Evolutionary conservation across 495 filamentous ascomycete genomes (phyloP), one percentile per base, ranked within the genome.

Genomic region (Pyrenula aspistea): DNA sequence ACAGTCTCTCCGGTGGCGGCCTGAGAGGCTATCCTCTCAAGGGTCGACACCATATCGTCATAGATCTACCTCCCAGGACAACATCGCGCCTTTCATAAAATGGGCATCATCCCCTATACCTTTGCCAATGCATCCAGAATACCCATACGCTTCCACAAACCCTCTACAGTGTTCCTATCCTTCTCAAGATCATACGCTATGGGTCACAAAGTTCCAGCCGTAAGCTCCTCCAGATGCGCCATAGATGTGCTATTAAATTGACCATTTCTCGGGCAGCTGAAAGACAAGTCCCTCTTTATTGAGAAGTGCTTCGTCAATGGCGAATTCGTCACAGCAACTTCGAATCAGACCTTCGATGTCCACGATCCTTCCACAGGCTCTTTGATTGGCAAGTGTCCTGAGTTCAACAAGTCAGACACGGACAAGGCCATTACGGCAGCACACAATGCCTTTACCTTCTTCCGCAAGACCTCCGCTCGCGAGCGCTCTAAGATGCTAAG

Each of bases 281-380:
- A 86, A 71, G 90, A 95, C 62, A 78, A 80, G 24, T 88, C 87
- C 2, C 80, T 95, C 22, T 82, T 95, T 63, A 91, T 89, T 67
- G 72, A 87, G 58, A 87, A 89, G 60, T 83, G 79, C 59, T 95
- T 91, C 64, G 83, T 95, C 61, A 89, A 94, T 69, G 88, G 88
- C 62, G 81, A 90, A 73, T 95, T 87, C 85, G 76, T 93, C 52
- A 77, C 74, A 55, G 83, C 88, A 47, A 74, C 79, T 60, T 89
- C 86, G 1, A 84, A 84, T 51, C 81, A 89, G 68, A 91, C 87
- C 21, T 95, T 95, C 62, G 79, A 89, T 55, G 85, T 91, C 25
- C 73, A 81, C 59, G 90, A 95, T 66, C 91, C 91, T 1, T 83
- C 88, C 10, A 88, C 86, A 22, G 87, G 84, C 54, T 80, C 88